Percentiles rank a stretch among this genome's conserved stretches.
These are phyloP conservation scores for Ophiostoma tasmaniense DNA, from an alignment of 2,329 filamentous ascomycete genomes.

Conservation along the genomic window DNA sequence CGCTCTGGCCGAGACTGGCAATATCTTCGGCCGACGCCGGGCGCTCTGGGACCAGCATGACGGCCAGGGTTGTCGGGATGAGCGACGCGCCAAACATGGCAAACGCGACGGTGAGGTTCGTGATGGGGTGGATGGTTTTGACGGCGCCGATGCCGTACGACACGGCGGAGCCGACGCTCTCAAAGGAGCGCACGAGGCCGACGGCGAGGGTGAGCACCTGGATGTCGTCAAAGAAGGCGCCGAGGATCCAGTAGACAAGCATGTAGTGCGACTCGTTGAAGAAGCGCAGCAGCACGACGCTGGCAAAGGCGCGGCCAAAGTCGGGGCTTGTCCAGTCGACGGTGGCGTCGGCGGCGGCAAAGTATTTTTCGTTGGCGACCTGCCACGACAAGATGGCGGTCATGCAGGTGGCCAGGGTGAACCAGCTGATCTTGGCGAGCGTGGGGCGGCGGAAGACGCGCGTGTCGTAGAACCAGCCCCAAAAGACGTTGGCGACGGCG, in stretches of 20 bases:
- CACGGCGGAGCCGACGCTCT: not conserved
- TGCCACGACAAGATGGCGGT: not conserved
- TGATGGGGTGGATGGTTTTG: conserved; percentile 1
- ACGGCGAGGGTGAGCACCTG: conserved; percentile 1
- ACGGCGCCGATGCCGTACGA: conserved; percentile 6
- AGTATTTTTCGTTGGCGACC: conserved; percentile 6
- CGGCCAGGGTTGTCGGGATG: not conserved
- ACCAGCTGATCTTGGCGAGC: conserved; percentile 6
- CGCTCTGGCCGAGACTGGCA: not conserved
- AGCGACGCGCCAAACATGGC: conserved; percentile 2
- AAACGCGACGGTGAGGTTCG: not conserved
- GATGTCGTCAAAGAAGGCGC: conserved; percentile 6
- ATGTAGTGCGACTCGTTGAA: conserved; percentile 9
- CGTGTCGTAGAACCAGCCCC: conserved; percentile 9
- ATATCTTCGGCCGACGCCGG: not conserved
- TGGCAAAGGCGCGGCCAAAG: conserved; percentile 6
- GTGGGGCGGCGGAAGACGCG: not conserved
- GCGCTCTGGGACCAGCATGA: not conserved
- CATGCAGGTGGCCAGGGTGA: not conserved
- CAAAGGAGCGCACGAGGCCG: conserved; percentile 6
- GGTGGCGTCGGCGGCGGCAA: not conserved
- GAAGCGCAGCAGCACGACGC: conserved; percentile 8
- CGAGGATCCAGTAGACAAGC: conserved; percentile 6
- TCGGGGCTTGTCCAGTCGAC: conserved; percentile 3
- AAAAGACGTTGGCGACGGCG: conserved; percentile 5